These are phyloP conservation scores for Camelina laxa DNA, from an alignment of 345 rosid species.

Conservation along the genomic window DNA sequence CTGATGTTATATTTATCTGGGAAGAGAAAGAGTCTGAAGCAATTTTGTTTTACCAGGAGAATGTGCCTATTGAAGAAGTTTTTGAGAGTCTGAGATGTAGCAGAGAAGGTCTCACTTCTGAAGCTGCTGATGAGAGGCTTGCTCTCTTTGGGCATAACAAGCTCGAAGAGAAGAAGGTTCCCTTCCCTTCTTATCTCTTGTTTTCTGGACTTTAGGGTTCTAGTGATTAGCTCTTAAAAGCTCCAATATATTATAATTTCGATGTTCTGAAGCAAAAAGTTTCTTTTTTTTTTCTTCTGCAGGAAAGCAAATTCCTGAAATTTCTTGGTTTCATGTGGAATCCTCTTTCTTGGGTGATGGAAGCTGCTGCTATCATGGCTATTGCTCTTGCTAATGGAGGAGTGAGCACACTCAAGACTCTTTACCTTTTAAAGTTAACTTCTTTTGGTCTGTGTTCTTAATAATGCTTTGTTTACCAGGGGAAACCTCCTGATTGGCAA, in stretches of 20 bases:
- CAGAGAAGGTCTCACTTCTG: conserved; percentile 77
- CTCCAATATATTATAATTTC: conserved; percentile 10
- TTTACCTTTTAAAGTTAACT: background rate
- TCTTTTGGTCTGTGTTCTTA: conserved; percentile 7
- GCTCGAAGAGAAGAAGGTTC: conserved; percentile 92
- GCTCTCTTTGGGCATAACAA: conserved; percentile 92
- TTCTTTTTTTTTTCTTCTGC: conserved; percentile 31
- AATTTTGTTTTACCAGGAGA: conserved; percentile 61
- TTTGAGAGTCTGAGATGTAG: conserved; percentile 97
- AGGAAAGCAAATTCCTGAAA: conserved; percentile 93
- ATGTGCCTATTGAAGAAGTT: conserved; percentile 96
- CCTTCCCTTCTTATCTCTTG: background rate
- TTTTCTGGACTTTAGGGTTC: conserved; percentile 6
- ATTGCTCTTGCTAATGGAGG: conserved; percentile 99
- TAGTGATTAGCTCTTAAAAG: conserved; percentile 5
- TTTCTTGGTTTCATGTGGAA: conserved; percentile 99
- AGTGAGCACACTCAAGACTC: conserved; percentile 51
- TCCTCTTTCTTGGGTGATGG: conserved; percentile 99
- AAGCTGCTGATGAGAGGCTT: conserved; percentile 90
- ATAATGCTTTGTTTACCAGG: conserved; percentile 48
- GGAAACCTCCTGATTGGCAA: conserved; percentile 99
- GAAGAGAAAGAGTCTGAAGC: conserved; percentile 8
- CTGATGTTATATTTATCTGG: conserved; percentile 20
- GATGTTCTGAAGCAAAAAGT: conserved; percentile 26
- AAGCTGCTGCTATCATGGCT: conserved; percentile 99